Conservation (phyloP, 768 basidiomycete genomes). For the Goffeauzyma gilvescens region DNA sequence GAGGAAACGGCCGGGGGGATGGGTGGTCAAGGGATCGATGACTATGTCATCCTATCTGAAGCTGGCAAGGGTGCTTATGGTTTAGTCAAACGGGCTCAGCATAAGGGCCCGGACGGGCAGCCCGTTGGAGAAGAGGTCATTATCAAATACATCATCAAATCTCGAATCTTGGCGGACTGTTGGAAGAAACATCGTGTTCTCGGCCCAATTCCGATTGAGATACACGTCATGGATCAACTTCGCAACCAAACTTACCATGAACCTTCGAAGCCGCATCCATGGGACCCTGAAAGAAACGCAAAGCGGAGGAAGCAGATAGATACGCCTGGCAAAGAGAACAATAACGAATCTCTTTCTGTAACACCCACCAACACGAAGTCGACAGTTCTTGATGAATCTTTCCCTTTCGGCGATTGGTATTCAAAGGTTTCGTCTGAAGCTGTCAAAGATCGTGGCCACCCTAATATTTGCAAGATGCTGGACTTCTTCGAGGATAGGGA, state of each 20-base stretch:
- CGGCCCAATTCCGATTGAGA: slow-evolving; percentile 96
- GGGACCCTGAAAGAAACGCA: too few relatives aligned
- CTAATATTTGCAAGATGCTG: slow-evolving; percentile 79
- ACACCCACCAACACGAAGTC: too few relatives aligned
- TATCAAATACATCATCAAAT: slow-evolving; percentile 97
- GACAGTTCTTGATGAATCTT: too few relatives aligned
- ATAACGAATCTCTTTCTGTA: too few relatives aligned
- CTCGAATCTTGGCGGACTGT: slow-evolving; percentile 92
- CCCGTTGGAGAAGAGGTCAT: slow-evolving; percentile 66
- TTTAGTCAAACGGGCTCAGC: slow-evolving; percentile 72
- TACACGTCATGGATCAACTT: slow-evolving; percentile 34
- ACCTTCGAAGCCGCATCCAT: slow-evolving; percentile 54
- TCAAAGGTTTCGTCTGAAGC: slow-evolving; percentile 1
- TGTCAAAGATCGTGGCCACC: slow-evolving; percentile 46
- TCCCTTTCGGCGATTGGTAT: slow-evolving; percentile 5
- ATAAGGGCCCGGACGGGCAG: slow-evolving; percentile 52
- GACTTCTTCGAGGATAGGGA: slow-evolving; percentile 95
- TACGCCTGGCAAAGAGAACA: too few relatives aligned
- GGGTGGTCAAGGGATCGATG: slow-evolving; percentile 57
- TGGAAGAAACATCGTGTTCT: slow-evolving; percentile 90
- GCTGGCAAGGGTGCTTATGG: slow-evolving; percentile 92
- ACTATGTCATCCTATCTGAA: slow-evolving; percentile 68
- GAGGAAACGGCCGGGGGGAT: slow-evolving; percentile 31
- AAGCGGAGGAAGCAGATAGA: too few relatives aligned
- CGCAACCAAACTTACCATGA: slow-evolving; percentile 36